Evolutionary conservation across 345 rosid genomes (phyloP).

Genomic region (Raphanus sativus): DNA sequence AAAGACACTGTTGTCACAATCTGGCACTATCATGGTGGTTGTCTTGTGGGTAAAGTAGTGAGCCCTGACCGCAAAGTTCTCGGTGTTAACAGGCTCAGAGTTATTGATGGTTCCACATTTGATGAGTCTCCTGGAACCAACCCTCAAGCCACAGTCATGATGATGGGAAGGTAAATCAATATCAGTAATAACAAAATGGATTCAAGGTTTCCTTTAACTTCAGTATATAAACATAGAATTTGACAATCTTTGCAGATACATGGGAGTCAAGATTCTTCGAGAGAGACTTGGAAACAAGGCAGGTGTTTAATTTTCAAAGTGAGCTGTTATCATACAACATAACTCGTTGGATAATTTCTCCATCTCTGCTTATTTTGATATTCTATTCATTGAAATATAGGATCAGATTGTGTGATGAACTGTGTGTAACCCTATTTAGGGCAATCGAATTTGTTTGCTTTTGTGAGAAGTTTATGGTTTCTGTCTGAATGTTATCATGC

Average conservation of each 20-base stretch:
- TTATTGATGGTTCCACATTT: constrained; percentile 82
- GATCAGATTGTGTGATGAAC: constrained; percentile 23
- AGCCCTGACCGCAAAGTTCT: constrained; percentile 53
- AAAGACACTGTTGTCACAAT: constrained; percentile 89
- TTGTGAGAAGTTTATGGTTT: constrained; percentile 13
- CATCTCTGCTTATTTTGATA: constrained; percentile 30
- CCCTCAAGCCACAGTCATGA: constrained; percentile 94
- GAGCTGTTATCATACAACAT: neutral
- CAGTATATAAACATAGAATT: constrained; percentile 8
- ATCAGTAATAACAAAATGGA: constrained; percentile 16
- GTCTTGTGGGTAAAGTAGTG: constrained; percentile 90
- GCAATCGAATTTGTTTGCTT: constrained; percentile 19
- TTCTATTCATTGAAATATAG: constrained; percentile 36
- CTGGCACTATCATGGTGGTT: constrained; percentile 98
- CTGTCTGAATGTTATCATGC: constrained; percentile 1
- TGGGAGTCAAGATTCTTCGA: constrained; percentile 84
- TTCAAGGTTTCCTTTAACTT: neutral
- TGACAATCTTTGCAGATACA: constrained; percentile 60
- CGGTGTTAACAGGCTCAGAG: constrained; percentile 66
- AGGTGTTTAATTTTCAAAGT: constrained; percentile 40
- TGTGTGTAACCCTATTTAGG: constrained; percentile 28
- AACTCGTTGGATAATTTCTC: neutral
- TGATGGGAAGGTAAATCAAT: constrained; percentile 88
- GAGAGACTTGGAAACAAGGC: constrained; percentile 64
- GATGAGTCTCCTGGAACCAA: constrained; percentile 90